phyloP scores from a whole-genome alignment of 495 filamentous ascomycete species.

The Cladorrhinum samala region DNA sequence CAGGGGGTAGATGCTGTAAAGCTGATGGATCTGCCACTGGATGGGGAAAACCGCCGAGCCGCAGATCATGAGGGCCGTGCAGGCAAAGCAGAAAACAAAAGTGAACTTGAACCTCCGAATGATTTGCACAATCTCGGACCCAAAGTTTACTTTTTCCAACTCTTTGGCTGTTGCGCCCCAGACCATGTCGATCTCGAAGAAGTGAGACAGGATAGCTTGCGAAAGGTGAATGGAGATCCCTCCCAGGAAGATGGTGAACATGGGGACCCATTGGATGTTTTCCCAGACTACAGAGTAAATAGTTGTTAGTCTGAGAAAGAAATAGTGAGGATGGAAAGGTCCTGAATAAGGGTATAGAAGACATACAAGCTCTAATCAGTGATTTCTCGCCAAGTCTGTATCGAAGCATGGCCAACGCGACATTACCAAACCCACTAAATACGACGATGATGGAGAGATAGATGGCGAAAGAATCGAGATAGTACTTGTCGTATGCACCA shows the following conservation, averaged over 20 bases:
- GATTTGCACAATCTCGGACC: constrained; percentile 52
- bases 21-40: constrained; percentile 64
- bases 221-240: constrained; percentile 63
- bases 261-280: constrained; percentile 66
- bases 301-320: not conserved
- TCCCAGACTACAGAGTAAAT: constrained; percentile 29
- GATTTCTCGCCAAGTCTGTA: constrained; percentile 55
- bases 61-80: constrained; percentile 60
- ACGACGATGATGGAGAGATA: constrained; percentile 55
- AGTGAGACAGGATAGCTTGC: constrained; percentile 61
- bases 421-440: constrained; percentile 62
- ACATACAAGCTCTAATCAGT: constrained; percentile 44
- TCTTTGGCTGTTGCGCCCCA: constrained; percentile 70
- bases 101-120: constrained; percentile 60
- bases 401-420: constrained; percentile 59
- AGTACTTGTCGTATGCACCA: constrained; percentile 67
- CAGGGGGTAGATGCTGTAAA: constrained; percentile 77
- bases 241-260: constrained; percentile 64
- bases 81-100: constrained; percentile 58
- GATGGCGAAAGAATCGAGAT: constrained; percentile 69
- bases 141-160: constrained; percentile 68
- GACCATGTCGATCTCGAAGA: constrained; percentile 67
- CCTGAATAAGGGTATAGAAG: too few species aligned
- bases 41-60: constrained; percentile 59
- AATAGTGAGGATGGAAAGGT: not conserved